These are phyloP conservation scores for Cladochytrium tenue DNA, from an alignment of 371 early-diverging fungal species.

Conservation along the genomic window DNA sequence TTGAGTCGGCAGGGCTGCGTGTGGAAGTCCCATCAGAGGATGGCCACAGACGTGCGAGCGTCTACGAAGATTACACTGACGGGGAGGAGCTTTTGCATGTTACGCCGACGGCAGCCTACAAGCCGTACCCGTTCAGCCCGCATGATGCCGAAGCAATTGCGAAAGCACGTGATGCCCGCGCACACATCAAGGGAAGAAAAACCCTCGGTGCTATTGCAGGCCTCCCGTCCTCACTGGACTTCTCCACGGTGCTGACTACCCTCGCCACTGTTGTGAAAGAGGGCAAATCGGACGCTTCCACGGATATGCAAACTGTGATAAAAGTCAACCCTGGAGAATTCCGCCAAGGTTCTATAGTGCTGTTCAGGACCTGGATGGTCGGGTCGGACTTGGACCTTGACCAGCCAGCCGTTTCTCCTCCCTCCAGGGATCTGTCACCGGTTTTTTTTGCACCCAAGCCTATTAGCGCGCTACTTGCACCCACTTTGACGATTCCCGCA, in stretches of 20 bases:
- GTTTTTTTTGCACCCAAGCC: background rate
- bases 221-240: constrained; percentile 39
- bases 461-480: background rate
- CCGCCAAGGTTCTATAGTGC: constrained; percentile 46
- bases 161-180: constrained; percentile 14
- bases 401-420: background rate
- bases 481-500: constrained; percentile 1
- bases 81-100: background rate
- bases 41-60: constrained; percentile 9
- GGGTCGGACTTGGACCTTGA: constrained; percentile 40
- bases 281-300: constrained; percentile 1
- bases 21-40: constrained; percentile 21
- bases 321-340: constrained; percentile 34
- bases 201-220: constrained; percentile 42
- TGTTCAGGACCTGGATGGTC: constrained; percentile 50
- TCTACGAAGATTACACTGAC: constrained; percentile 20
- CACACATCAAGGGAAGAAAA: constrained; percentile 19
- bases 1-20: constrained; percentile 37
- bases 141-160: constrained; percentile 30
- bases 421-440: too few species aligned
- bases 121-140: constrained; percentile 5
- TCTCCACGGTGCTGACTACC: constrained; percentile 27
- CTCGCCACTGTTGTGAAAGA: constrained; percentile 6
- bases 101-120: background rate
- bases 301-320: constrained; percentile 34